These are phyloP conservation scores for Nakazawaea ishiwadae DNA, from an alignment of 805 yeast species.

Conservation along the genomic window DNA sequence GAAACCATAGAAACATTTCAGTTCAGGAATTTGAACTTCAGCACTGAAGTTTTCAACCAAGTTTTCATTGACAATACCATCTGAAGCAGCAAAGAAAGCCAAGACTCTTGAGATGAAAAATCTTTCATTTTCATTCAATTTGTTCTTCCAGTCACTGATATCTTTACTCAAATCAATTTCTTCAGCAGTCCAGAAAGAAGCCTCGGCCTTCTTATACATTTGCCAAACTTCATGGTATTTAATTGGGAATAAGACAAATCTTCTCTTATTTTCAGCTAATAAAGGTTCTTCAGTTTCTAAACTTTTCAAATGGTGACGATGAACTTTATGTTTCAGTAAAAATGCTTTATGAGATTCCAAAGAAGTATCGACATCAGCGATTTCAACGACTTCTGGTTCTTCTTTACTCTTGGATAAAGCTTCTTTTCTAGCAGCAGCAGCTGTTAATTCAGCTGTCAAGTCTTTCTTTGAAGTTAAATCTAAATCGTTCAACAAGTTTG, in stretches of 20 bases:
- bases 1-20: conserved; percentile 98
- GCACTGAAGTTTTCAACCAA: conserved; percentile 96
- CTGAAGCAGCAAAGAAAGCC: conserved; percentile 98
- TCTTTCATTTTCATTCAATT: conserved; percentile 85
- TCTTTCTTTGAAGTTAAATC: conserved; percentile 41
- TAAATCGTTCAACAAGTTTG: conserved; percentile 48
- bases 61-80: conserved; percentile 97
- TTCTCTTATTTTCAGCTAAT: conserved; percentile 74
- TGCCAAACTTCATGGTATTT: conserved; percentile 98
- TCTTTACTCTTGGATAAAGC: conserved; percentile 21
- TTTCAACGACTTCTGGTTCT: conserved; percentile 17
- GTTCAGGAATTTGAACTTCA: conserved; percentile 96
- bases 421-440: conserved; percentile 36
- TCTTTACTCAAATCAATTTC: conserved; percentile 96
- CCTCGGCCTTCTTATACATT: conserved; percentile 98
- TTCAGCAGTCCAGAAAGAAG: conserved; percentile 99
- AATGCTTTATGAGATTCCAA: conserved; percentile 46
- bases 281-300: conserved; percentile 87
- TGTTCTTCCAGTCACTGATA: conserved; percentile 85
- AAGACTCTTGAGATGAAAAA: conserved; percentile 87
- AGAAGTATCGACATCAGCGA: conserved; percentile 6
- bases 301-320: conserved; percentile 69
- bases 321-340: conserved; percentile 57
- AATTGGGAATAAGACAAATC: conserved; percentile 94
- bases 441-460: conserved; percentile 33